A percentile compares a stretch with the other conserved stretches of the same genome.
These are phyloP conservation scores for Saturnispora ahearnii DNA, from an alignment of 805 yeast genomes.

Conservation along the genomic window DNA sequence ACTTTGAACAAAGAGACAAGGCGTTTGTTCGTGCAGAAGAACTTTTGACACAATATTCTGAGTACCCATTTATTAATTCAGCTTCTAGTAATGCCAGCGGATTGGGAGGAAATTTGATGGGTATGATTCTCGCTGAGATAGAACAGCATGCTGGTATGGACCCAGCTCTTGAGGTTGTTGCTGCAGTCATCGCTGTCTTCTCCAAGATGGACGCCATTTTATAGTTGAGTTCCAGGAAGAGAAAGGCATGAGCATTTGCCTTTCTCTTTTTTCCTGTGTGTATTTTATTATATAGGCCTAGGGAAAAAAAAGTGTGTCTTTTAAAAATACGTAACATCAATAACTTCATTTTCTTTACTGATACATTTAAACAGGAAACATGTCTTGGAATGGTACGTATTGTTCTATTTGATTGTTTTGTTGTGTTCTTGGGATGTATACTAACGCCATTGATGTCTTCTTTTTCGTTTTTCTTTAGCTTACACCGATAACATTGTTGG, in stretches of 20 bases:
- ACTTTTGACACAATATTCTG: conserved; percentile 68
- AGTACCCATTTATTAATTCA: conserved; percentile 63
- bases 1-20: conserved; percentile 82
- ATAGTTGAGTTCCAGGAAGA: conserved; percentile 24
- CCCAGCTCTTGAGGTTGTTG: conserved; percentile 75
- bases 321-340: background rate
- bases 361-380: conserved; percentile 1
- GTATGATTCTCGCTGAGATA: conserved; percentile 39
- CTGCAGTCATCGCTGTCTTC: conserved; percentile 86
- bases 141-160: conserved; percentile 43
- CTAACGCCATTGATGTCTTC: background rate
- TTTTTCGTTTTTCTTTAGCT: conserved; percentile 37
- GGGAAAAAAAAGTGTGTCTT: background rate
- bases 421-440: background rate
- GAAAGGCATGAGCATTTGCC: background rate
- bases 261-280: conserved; percentile 8
- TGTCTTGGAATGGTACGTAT: conserved; percentile 31
- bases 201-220: conserved; percentile 86
- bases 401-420: too few species aligned
- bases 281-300: background rate
- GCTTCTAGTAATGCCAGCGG: conserved; percentile 46
- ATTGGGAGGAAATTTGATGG: conserved; percentile 59
- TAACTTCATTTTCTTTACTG: background rate
- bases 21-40: conserved; percentile 96
- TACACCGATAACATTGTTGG: conserved; percentile 89